These are phyloP conservation scores for Aspergillus luchuensis DNA, from an alignment of 2,329 filamentous ascomycete genomes.

Conservation along the genomic window DNA sequence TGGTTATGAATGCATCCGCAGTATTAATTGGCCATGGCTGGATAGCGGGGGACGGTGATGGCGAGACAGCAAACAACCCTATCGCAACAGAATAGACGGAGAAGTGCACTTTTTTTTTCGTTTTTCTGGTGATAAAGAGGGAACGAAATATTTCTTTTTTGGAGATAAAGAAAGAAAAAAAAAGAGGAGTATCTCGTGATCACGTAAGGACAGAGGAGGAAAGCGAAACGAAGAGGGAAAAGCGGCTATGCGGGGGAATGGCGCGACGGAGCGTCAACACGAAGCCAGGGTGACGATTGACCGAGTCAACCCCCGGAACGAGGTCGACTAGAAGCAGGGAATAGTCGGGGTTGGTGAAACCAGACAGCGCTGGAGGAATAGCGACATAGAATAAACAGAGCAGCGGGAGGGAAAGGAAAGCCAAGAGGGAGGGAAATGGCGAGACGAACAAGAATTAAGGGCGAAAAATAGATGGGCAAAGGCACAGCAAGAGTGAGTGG, in stretches of 20 bases:
- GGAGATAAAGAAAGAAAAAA: conserved; percentile 13
- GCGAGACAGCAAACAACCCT: conserved; percentile 18
- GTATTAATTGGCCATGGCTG: conserved; percentile 45
- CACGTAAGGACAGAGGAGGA: conserved; percentile 17
- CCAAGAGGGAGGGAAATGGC: conserved; percentile 1
- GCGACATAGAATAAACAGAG: conserved; percentile 7
- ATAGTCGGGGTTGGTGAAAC: neutral
- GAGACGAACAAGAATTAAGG: conserved; percentile 9
- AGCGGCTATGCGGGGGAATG: conserved; percentile 30
- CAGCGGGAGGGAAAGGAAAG: neutral
- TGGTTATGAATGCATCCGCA: conserved; percentile 45
- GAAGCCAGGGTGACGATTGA: conserved; percentile 31
- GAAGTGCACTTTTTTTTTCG: neutral
- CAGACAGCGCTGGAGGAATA: neutral
- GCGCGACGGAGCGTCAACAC: conserved; percentile 29
- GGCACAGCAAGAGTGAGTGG: conserved; percentile 1
- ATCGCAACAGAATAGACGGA: conserved; percentile 24
- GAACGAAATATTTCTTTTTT: neutral
- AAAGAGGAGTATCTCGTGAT: conserved; percentile 11
- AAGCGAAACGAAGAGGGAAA: conserved; percentile 17
- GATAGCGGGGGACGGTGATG: conserved; percentile 18
- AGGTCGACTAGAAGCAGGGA: conserved; percentile 15
- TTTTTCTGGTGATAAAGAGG: neutral
- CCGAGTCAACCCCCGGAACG: conserved; percentile 21
- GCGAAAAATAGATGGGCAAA: conserved; percentile 5